phyloP scores from a whole-genome alignment of 140 eudicot species.

The Flaveria floridana region DNA sequence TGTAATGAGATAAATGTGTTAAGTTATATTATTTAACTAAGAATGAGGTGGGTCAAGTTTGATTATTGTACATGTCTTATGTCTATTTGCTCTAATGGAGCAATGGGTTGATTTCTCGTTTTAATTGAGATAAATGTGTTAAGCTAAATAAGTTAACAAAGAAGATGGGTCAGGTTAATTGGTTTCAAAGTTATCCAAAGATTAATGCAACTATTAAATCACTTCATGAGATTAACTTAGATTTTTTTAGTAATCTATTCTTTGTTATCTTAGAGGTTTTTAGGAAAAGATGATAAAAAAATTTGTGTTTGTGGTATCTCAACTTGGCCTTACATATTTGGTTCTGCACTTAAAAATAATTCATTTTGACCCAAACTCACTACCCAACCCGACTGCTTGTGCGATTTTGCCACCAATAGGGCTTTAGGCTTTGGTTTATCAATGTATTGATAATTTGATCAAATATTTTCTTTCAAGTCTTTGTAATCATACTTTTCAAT shows the following conservation, averaged over 20 bases:
- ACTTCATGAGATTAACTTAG: too few relatives aligned
- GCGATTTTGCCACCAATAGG: too few relatives aligned
- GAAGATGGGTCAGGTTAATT: not conserved
- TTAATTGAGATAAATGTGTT: not conserved
- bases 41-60: not conserved
- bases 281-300: too few relatives aligned
- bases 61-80: not conserved
- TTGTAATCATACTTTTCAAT: not conserved
- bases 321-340: too few relatives aligned
- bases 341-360: too few relatives aligned
- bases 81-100: not conserved
- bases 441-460: too few relatives aligned
- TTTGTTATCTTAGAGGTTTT: too few relatives aligned
- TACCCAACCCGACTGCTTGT: too few relatives aligned
- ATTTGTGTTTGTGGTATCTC: too few relatives aligned
- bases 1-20: not conserved
- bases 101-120: not conserved
- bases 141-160: not conserved
- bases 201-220: not conserved
- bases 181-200: not conserved
- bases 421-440: too few relatives aligned
- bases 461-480: not conserved
- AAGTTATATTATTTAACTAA: not conserved
- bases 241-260: too few relatives aligned
- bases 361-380: too few relatives aligned